Evolutionary conservation across 306 rosid species (phyloP).

Genomic region (Prunus mira): DNA sequence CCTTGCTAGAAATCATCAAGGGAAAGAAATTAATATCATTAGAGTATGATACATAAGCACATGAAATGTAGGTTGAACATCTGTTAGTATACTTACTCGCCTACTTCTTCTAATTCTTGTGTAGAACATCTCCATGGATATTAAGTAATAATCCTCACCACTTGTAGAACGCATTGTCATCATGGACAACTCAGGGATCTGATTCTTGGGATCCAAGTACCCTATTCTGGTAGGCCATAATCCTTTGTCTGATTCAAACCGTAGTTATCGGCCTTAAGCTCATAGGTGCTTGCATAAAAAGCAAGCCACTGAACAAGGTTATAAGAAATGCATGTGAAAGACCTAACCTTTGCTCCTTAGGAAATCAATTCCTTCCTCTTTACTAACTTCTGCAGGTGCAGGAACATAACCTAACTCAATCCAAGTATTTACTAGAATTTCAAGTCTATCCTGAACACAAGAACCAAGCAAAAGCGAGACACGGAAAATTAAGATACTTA

Average conservation of each 20-base stretch:
- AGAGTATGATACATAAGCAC: not conserved
- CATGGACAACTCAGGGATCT: conserved; percentile 62
- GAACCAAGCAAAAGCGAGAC: not conserved
- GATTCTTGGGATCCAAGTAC: conserved; percentile 54
- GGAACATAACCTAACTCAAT: conserved; percentile 68
- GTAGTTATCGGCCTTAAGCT: conserved; percentile 20
- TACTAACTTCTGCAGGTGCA: conserved; percentile 82
- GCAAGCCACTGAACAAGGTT: conserved; percentile 15
- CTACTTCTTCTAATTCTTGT: conserved; percentile 37
- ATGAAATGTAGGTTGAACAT: not conserved
- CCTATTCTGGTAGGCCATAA: conserved; percentile 83
- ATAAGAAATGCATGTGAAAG: conserved; percentile 8
- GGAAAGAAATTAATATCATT: not conserved
- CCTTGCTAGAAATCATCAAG: conserved; percentile 36
- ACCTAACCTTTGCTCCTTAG: conserved; percentile 57
- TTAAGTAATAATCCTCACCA: conserved; percentile 55
- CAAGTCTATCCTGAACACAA: conserved; percentile 83
- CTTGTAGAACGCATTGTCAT: conserved; percentile 51
- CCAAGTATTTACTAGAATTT: conserved; percentile 76
- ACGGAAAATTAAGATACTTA: not conserved
- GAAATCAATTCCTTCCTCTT: conserved; percentile 68
- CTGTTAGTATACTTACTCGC: conserved; percentile 39
- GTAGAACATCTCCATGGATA: conserved; percentile 49
- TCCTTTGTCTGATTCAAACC: conserved; percentile 48
- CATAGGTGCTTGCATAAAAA: not conserved